phyloP scores from a whole-genome alignment of 2,329 filamentous ascomycete genomes.

The Aphanocladium album region DNA sequence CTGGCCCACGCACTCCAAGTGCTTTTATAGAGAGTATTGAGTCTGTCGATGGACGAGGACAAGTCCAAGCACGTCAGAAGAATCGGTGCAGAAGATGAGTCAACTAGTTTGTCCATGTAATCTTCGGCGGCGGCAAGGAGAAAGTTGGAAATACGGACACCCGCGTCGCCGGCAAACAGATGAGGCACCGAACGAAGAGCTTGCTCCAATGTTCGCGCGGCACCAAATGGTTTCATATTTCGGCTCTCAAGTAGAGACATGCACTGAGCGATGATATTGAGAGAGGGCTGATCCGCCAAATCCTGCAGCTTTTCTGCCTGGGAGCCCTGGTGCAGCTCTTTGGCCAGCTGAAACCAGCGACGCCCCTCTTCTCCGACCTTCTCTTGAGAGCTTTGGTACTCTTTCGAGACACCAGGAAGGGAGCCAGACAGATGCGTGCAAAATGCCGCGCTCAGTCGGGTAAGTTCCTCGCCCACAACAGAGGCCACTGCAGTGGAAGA shows the following conservation, averaged over 20 bases:
- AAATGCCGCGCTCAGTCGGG: conserved; percentile 54
- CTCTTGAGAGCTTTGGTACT: conserved; percentile 68
- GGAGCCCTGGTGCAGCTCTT: conserved; percentile 35
- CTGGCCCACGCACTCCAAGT: conserved; percentile 43
- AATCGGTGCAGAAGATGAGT: conserved; percentile 63
- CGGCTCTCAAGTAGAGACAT: conserved; percentile 42
- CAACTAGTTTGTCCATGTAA: conserved; percentile 53
- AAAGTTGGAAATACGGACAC: conserved; percentile 35
- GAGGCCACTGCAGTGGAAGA: conserved; percentile 38
- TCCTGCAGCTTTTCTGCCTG: conserved; percentile 21
- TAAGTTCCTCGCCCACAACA: conserved; percentile 57
- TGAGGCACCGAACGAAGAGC: conserved; percentile 33
- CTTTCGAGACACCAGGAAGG: conserved; percentile 74
- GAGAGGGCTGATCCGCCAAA: conserved; percentile 26
- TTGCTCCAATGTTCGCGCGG: conserved; percentile 41
- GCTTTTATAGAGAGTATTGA: conserved; percentile 30
- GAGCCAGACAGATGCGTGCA: conserved; percentile 65
- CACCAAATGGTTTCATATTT: conserved; percentile 54
- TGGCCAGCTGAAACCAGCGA: conserved; percentile 61
- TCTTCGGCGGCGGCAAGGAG: conserved; percentile 48
- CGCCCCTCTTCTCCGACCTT: conserved; percentile 59
- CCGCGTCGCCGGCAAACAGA: conserved; percentile 33
- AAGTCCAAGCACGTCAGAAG: conserved; percentile 61
- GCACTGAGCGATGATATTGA: conserved; percentile 27
- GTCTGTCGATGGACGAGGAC: conserved; percentile 40